Percentiles rank a stretch among this genome's conserved stretches.
Evolutionary conservation across 768 basidiomycete species (phyloP).

Genomic region (Boletellus emodensis): DNA sequence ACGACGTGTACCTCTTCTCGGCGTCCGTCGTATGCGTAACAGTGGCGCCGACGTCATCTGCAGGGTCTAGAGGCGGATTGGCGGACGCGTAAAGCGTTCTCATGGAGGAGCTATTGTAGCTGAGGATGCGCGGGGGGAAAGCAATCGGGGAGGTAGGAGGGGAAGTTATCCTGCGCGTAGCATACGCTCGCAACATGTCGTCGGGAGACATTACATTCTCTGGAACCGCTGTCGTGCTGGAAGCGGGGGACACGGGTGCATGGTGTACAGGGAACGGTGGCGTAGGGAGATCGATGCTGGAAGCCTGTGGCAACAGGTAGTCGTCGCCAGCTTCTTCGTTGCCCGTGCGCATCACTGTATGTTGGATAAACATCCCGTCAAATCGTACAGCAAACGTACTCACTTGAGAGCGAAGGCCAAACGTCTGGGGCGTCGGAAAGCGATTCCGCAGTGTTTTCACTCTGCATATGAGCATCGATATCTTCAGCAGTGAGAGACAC

Average conservation of each 20-base stretch:
- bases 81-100: slow-evolving; percentile 28
- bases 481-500: slow-evolving; percentile 53
- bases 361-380: slow-evolving; percentile 5
- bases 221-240: slow-evolving; percentile 39
- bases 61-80: slow-evolving; percentile 9
- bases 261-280: slow-evolving; percentile 33
- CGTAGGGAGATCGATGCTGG: slow-evolving; percentile 26
- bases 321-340: slow-evolving; percentile 33
- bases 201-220: slow-evolving; percentile 56
- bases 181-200: slow-evolving; percentile 74
- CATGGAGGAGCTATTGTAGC: slow-evolving; percentile 24
- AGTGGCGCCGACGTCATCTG: not conserved
- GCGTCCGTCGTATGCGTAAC: slow-evolving; percentile 5
- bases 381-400: slow-evolving; percentile 22
- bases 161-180: slow-evolving; percentile 40
- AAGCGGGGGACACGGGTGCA: slow-evolving; percentile 33
- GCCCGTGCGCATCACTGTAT: slow-evolving; percentile 71
- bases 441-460: slow-evolving; percentile 26
- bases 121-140: slow-evolving; percentile 26
- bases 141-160: slow-evolving; percentile 32
- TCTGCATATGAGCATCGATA: slow-evolving; percentile 51
- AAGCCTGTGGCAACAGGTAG: slow-evolving; percentile 40
- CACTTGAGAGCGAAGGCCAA: slow-evolving; percentile 66
- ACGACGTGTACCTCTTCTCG: slow-evolving; percentile 25
- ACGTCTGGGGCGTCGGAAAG: slow-evolving; percentile 51